A percentile compares a stretch with the other conserved stretches of the same genome.
These are phyloP conservation scores for Microcyclospora tardicrescens DNA, from an alignment of 2,329 filamentous ascomycete species.

Conservation along the genomic window DNA sequence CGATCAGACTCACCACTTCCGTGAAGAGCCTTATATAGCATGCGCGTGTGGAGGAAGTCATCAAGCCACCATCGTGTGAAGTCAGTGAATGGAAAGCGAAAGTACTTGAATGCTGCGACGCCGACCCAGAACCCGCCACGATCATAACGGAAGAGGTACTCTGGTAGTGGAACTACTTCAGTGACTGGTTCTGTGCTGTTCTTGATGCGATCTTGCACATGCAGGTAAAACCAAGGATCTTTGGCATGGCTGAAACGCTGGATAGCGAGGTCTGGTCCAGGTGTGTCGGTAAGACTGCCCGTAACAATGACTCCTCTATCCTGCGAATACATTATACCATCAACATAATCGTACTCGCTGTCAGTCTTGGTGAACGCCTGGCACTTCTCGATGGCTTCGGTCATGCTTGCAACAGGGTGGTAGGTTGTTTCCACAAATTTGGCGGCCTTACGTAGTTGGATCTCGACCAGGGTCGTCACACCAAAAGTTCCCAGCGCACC, in stretches of 20 bases:
- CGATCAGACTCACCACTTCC: slow-evolving; percentile 46
- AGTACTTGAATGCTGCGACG: slow-evolving; percentile 50
- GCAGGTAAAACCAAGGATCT: slow-evolving; percentile 41
- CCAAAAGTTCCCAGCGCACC: slow-evolving; percentile 55
- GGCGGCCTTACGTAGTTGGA: slow-evolving; percentile 34
- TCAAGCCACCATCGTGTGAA: slow-evolving; percentile 50
- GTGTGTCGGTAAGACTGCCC: slow-evolving; percentile 28
- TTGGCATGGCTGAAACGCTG: slow-evolving; percentile 29
- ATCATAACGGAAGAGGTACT: slow-evolving; percentile 62
- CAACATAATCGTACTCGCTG: slow-evolving; percentile 37
- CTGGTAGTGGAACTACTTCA: slow-evolving; percentile 48
- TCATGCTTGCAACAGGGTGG: slow-evolving; percentile 28
- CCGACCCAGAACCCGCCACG: slow-evolving; percentile 58
- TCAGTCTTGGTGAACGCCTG: slow-evolving; percentile 24
- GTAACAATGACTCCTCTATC: slow-evolving; percentile 32
- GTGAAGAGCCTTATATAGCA: slow-evolving; percentile 54
- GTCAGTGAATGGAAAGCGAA: slow-evolving; percentile 49
- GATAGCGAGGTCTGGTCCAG: slow-evolving; percentile 5
- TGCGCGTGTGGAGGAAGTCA: slow-evolving; percentile 48
- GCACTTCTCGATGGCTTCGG: slow-evolving; percentile 29
- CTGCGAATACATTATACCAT: slow-evolving; percentile 37
- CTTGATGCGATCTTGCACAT: slow-evolving; percentile 26
- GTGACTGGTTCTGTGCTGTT: slow-evolving; percentile 26
- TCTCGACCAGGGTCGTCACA: slow-evolving; percentile 46
- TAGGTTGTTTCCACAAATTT: slow-evolving; percentile 39